A percentile compares a stretch with the other conserved stretches of the same genome.
These are phyloP conservation scores for Fusarium nurragi DNA, from an alignment of 2,329 filamentous ascomycete species.

Conservation along the genomic window DNA sequence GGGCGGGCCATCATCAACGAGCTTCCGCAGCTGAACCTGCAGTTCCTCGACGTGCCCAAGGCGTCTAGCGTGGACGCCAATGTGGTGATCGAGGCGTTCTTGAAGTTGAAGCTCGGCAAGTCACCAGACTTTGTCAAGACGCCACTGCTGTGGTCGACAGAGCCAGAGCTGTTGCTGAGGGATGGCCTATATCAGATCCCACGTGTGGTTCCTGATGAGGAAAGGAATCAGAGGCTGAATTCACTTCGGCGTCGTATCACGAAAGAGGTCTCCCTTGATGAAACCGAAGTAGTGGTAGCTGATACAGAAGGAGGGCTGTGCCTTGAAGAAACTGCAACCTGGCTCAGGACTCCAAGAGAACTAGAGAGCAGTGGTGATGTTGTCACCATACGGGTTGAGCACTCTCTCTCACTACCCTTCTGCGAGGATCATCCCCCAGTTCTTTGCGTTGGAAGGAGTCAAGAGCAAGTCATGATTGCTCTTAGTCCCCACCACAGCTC, in stretches of 20 bases:
- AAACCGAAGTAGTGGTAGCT: neutral
- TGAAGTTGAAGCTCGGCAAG: neutral
- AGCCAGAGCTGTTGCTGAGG: neutral
- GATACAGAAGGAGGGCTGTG: neutral
- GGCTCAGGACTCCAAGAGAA: neutral
- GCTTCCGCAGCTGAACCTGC: neutral
- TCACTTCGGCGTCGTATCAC: neutral
- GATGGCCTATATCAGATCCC: neutral
- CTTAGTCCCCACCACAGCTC: neutral
- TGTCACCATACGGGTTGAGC: neutral
- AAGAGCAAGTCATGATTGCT: neutral
- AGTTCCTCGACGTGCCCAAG: neutral
- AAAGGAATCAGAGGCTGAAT: neutral
- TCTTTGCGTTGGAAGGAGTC: neutral
- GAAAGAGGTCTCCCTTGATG: neutral
- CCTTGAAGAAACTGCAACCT: neutral
- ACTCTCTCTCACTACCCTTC: neutral
- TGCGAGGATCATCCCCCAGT: neutral
- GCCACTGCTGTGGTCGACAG: neutral
- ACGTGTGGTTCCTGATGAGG: neutral
- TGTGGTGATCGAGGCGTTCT: neutral
- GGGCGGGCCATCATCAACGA: neutral
- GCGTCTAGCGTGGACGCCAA: neutral
- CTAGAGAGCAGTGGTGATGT: neutral
- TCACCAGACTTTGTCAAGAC: neutral